Evolutionary conservation across 2,329 filamentous ascomycete species (phyloP), one percentile per base, ranked within the genome.

Genomic region (Epichloe baconii): DNA sequence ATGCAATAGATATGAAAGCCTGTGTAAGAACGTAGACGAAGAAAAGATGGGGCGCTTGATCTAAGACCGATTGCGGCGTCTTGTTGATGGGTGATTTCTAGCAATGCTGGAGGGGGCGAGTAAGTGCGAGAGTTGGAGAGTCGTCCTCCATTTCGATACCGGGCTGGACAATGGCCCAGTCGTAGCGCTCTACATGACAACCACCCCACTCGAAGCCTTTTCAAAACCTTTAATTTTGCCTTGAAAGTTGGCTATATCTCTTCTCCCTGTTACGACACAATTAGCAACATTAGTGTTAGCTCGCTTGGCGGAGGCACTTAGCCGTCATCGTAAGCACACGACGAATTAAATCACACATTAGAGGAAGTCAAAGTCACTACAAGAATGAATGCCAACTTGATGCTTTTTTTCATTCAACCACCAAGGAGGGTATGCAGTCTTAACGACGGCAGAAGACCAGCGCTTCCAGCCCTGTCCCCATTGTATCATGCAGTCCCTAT

Each of bases 401-500:
- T 64, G 64, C 59, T 67, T 48, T 59, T 71, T 44, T 66, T 66
- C 66, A 70, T 73, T 66, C 63, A 68, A 70, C 66, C 69, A 71
- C 66, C 70, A 70, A 71, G 68, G 31, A 67, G 66, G 65, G 66
- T 65, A 58, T 62, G 62, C 63, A 67, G 67, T 65, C 67, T 59
- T 64, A 65, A 64, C 68, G 67, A 72, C 71, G 66, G 69, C 69
- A 69, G 64, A 64, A 67, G 66, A 68, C 68, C 66, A 66, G 66
- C 67, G 68, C 67, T 63, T 64, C 57, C 55, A 60, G 61, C 59
- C 61, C 55, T 54, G 55, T 59, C 60, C 57, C 59, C 59, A 54
- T 64, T 70, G 66, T 69, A 71, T 72, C 71, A 73, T 73, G 69
- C 68, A 71, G 67, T 70, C 64, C 71, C 69, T 69, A 70, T 70